Evolutionary conservation across 768 basidiomycete genomes (phyloP), one percentile per base, ranked within the genome.

Genomic region (Termitomyces heimii): DNA sequence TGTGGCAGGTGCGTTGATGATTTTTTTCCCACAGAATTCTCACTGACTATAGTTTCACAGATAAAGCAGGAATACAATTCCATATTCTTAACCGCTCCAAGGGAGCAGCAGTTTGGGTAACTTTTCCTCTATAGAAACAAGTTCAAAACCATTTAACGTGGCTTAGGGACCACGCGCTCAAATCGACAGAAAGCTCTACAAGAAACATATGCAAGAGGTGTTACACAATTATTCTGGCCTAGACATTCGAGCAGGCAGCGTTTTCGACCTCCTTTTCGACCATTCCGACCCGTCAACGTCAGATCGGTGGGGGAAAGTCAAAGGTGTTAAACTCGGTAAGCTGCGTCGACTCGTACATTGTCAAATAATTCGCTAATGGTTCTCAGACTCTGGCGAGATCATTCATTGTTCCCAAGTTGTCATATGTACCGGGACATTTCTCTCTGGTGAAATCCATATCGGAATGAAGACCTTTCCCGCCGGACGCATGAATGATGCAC

Each of bases 371-470:
- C 37, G 24, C 12, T 39, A 14, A 47, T 4, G 9, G n/a, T 35
- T 46, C 7, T 12, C 68, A 92, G 92, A 92, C 32, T 77, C 81
- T 4, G 89, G 91, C 10, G 87, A 93, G 51, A 66, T 85, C 18
- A 84, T 95, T 29, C 73, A 74, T 18, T 95, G 92, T 64, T 84
- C 87, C 4, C 84, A 87, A 62, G 89, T 94, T 12, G 88, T 96
- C 29, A 80, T 96, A 14, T 93, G 92, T 63, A 95, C 93, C 0
- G 94, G 94, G 8, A 96, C 94, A 0, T 96, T 96, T 67, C 79
- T 96, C 26, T 88, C 88, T 2, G 94, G 91, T 12, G 91, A 95
- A 72, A 92, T 94, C 45, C 93, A 95, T 65, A 89, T 96, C 46
- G 93, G 87, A 44, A 79, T 84, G 73, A 86, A 84, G 58, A 79